phyloP scores from a whole-genome alignment of 163 green algal genomes.

The Chlamydomonas reinhardtii region DNA sequence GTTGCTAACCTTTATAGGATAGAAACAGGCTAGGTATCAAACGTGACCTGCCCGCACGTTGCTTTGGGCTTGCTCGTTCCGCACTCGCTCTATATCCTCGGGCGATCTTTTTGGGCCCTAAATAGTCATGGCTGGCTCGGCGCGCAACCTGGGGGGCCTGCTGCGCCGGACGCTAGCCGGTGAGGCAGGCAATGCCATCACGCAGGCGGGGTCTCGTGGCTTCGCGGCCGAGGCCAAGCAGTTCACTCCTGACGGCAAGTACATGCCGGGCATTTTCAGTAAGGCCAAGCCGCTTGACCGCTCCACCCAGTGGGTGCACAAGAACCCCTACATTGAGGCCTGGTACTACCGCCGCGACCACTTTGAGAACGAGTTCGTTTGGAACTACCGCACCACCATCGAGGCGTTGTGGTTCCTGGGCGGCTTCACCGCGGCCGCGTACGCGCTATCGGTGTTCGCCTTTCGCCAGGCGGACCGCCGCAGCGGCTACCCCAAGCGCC shows the following conservation, averaged over 20 bases:
- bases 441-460: constrained; percentile 48
- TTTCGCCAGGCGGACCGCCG: constrained; percentile 30
- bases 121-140: constrained; percentile 17
- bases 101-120: no score
- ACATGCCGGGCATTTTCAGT: constrained; percentile 50
- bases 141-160: constrained; percentile 25
- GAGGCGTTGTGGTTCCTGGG: constrained; percentile 56
- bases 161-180: constrained; percentile 10
- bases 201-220: constrained; percentile 23
- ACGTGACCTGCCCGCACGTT: no score
- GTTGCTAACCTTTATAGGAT: no score
- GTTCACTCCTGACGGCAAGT: constrained; percentile 38
- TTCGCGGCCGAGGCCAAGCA: constrained; percentile 32
- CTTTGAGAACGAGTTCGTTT: constrained; percentile 59
- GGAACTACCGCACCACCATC: constrained; percentile 56
- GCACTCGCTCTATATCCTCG: no score
- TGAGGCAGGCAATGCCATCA: constrained; percentile 14
- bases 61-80: no score
- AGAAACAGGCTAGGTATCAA: no score
- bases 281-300: constrained; percentile 49
- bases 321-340: constrained; percentile 65
- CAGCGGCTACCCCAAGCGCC: constrained; percentile 51
- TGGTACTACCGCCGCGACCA: constrained; percentile 55
- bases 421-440: constrained; percentile 43
- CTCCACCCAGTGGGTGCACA: constrained; percentile 42